Base-by-base conservation (phyloP, 345 rosid genomes). In the Noccaea bulbosa region DNA sequence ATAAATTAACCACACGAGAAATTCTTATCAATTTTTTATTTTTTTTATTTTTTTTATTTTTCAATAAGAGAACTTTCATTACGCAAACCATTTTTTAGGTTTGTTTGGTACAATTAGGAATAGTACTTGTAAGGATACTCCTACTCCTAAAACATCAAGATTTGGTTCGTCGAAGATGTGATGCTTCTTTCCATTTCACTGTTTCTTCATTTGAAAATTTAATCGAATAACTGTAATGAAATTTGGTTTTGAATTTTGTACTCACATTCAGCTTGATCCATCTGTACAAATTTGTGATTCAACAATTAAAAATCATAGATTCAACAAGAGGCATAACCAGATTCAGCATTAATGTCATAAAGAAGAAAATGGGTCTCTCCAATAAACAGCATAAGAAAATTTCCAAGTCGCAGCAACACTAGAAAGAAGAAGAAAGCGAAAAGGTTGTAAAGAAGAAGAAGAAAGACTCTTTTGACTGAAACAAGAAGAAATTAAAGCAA, bases 351-450 rank as follows among this genome's bases (percentile, higher is more conserved):
- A 33, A 41, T 53, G 33, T 55, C 24, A 44, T 47, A 5, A 39
- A 8, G 41, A 59, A 70, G 74, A 49, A 70, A 63, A 44, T 14
- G 15, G 5, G 72, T 74, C 68, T 67, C 46, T 74, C 43, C 49
- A 41, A 58, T 57, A 49, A 65, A 67, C 32, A 59, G 48, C 67
- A 66, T 66, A 14, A 59, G 16, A 45, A 4, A 67, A 50, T 43
- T 24, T 24, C 8, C 24, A 51, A 43, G 56, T 50, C 32, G 24
- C 1, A 22, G n/a, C n/a, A n/a, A 57, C n/a, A 59, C 55, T 74
- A 74, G 62, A 50, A 35, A 39, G 66, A 56, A 59, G 8, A 58
- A 38, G 24, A 22, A 22, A 22, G 24, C 24, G 24, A 22, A 22
- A 22, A 22, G 24, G 24, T 22, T 4, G 74, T 49, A 24, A 64